A percentile compares a stretch with the other conserved stretches of the same genome.
Evolutionary conservation across 208 protist species (phyloP).

Genomic region (Crithidia expoeki): DNA sequence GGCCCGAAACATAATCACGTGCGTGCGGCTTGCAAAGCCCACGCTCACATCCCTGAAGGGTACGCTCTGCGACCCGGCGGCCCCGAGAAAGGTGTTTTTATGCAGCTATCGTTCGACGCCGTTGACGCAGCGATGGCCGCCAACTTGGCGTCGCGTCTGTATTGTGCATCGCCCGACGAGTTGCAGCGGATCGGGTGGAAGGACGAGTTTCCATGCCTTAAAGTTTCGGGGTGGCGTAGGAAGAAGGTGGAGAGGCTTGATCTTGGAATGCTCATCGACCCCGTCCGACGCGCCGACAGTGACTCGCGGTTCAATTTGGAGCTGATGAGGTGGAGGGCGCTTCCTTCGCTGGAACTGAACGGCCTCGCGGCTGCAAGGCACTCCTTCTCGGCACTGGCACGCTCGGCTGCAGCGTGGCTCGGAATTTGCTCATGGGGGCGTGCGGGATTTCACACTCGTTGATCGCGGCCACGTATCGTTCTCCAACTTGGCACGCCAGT

Average conservation of each 20-base stretch:
- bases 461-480: slow-evolving; percentile 96
- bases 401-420: slow-evolving; percentile 98
- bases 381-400: slow-evolving; percentile 98
- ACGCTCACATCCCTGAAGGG: slow-evolving; percentile 31
- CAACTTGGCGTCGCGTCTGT: slow-evolving; percentile 6
- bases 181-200: slow-evolving; percentile 17
- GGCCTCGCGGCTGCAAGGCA: slow-evolving; percentile 75
- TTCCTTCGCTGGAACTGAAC: slow-evolving; percentile 94
- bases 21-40: slow-evolving; percentile 52
- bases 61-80: slow-evolving; percentile 54
- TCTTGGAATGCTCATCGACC: slow-evolving; percentile 89
- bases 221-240: slow-evolving; percentile 48
- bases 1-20: slow-evolving; percentile 63
- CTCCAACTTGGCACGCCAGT: slow-evolving; percentile 95
- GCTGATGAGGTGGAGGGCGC: slow-evolving; percentile 98
- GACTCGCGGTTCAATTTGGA: slow-evolving; percentile 93
- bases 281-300: slow-evolving; percentile 68
- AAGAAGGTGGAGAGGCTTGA: slow-evolving; percentile 52
- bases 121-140: slow-evolving; percentile 21
- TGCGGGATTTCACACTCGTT: slow-evolving; percentile 95
- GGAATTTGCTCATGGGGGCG: slow-evolving; percentile 96
- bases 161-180: not conserved
- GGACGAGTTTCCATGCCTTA: slow-evolving; percentile 29
- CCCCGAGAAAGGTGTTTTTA: slow-evolving; percentile 36
- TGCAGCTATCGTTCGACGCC: slow-evolving; percentile 45